Conservation (phyloP, 2,329 filamentous ascomycete genomes). For the Aspergillus ustus region DNA sequence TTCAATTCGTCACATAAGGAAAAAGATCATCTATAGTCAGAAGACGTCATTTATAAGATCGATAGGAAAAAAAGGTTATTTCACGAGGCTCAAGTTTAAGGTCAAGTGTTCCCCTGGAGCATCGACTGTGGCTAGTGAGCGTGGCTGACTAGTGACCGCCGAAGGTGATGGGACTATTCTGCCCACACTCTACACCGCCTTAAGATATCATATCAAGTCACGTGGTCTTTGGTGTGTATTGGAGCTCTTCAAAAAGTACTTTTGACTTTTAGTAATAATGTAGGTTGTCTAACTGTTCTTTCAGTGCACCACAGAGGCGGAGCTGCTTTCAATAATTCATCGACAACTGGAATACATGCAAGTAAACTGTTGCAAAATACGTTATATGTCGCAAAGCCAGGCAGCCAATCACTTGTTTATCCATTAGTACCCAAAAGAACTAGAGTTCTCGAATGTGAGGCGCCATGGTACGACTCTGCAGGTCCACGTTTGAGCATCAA, state of each 20-base stretch:
- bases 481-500: background rate
- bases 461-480: background rate
- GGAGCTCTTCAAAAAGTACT: background rate
- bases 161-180: background rate
- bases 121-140: slow-evolving; percentile 8
- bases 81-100: background rate
- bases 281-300: no score
- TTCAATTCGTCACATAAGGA: slow-evolving; percentile 7
- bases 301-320: background rate
- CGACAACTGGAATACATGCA: background rate
- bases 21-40: slow-evolving; percentile 3
- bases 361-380: background rate
- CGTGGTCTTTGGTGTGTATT: background rate
- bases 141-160: slow-evolving; percentile 7
- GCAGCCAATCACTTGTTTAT: background rate
- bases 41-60: background rate
- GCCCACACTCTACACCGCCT: background rate
- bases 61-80: background rate
- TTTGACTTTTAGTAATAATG: background rate
- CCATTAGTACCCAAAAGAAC: background rate
- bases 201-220: background rate
- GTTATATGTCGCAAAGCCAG: background rate
- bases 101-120: slow-evolving; percentile 8
- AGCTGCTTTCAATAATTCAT: background rate
- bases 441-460: background rate